Conservation (phyloP, 1,139 yeast species). For the Kodamaea alishanica region DNA sequence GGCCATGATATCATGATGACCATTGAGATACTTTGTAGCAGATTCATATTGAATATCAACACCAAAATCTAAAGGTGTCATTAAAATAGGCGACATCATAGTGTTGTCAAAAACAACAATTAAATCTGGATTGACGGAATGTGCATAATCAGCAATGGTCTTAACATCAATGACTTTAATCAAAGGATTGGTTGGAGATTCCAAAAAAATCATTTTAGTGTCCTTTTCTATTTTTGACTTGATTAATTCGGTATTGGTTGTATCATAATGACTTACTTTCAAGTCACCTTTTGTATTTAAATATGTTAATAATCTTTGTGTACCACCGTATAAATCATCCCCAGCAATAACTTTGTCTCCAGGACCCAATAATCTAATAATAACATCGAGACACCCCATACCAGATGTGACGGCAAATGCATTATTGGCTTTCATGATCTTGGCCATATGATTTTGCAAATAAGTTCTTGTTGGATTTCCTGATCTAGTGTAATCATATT, state of each 20-base stretch:
- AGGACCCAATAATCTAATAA: conserved; percentile 65
- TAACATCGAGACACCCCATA: conserved; percentile 88
- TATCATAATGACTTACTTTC: conserved; percentile 73
- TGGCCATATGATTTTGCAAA: conserved; percentile 71
- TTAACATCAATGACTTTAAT: conserved; percentile 82
- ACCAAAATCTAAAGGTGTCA: conserved; percentile 81
- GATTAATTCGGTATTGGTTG: conserved; percentile 65
- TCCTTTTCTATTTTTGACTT: conserved; percentile 46
- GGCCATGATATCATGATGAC: conserved; percentile 96
- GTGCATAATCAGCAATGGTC: conserved; percentile 62
- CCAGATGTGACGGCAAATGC: conserved; percentile 85
- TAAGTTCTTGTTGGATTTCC: conserved; percentile 90
- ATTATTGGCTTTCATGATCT: conserved; percentile 69
- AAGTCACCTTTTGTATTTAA: conserved; percentile 65
- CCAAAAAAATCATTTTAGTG: conserved; percentile 76
- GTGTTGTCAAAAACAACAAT: conserved; percentile 89
- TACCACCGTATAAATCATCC: conserved; percentile 90
- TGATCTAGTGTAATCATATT: conserved; percentile 88
- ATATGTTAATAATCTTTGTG: conserved; percentile 78
- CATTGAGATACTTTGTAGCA: conserved; percentile 87
- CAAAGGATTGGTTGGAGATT: conserved; percentile 89
- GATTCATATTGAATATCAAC: conserved; percentile 91
- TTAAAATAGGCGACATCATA: conserved; percentile 88
- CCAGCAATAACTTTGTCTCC: conserved; percentile 90
- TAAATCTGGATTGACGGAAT: conserved; percentile 60